These are phyloP conservation scores for Lipomyces sp. DNA, from an alignment of 805 yeast genomes.

Conservation along the genomic window DNA sequence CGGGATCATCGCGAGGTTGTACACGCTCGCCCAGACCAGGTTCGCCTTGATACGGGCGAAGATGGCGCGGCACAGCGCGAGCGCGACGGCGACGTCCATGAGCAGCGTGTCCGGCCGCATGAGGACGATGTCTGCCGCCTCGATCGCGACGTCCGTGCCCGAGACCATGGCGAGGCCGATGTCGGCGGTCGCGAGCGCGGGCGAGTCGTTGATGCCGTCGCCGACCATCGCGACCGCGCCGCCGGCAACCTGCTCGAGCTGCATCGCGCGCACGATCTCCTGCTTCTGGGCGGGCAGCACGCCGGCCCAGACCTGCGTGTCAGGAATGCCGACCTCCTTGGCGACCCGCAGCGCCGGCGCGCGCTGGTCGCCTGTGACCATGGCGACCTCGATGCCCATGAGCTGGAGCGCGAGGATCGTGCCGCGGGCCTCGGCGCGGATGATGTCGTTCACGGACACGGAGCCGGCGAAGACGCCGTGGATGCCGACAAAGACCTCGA, in stretches of 20 bases:
- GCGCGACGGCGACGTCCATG: slow-evolving; percentile 47
- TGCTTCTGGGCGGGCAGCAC: slow-evolving; percentile 77
- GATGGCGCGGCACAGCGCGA: slow-evolving; percentile 66
- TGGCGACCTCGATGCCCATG: slow-evolving; percentile 62
- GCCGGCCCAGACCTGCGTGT: slow-evolving; percentile 64
- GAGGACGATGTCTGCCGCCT: slow-evolving; percentile 90
- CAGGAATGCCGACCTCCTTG: slow-evolving; percentile 59
- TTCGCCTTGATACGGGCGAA: slow-evolving; percentile 76
- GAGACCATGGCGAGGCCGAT: slow-evolving; percentile 88
- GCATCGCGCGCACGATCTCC: slow-evolving; percentile 57
- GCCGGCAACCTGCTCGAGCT: slow-evolving; percentile 34
- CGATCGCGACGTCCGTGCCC: slow-evolving; percentile 94
- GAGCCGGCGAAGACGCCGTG: slow-evolving; percentile 60
- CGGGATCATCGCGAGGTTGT: slow-evolving; percentile 86
- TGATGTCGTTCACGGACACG: slow-evolving; percentile 61
- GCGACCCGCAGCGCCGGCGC: slow-evolving; percentile 66
- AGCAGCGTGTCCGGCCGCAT: slow-evolving; percentile 41
- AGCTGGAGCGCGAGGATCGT: slow-evolving; percentile 55
- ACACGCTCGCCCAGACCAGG: slow-evolving; percentile 78
- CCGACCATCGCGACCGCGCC: slow-evolving; percentile 78
- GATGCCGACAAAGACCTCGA: slow-evolving; percentile 57
- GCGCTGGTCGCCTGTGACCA: slow-evolving; percentile 85
- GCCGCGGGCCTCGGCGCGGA: slow-evolving; percentile 61
- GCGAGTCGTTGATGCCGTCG: slow-evolving; percentile 97
- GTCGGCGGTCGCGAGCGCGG: slow-evolving; percentile 85